Evolutionary conservation across 495 filamentous ascomycete genomes (phyloP).

Genomic region (Penicillium argentinense): DNA sequence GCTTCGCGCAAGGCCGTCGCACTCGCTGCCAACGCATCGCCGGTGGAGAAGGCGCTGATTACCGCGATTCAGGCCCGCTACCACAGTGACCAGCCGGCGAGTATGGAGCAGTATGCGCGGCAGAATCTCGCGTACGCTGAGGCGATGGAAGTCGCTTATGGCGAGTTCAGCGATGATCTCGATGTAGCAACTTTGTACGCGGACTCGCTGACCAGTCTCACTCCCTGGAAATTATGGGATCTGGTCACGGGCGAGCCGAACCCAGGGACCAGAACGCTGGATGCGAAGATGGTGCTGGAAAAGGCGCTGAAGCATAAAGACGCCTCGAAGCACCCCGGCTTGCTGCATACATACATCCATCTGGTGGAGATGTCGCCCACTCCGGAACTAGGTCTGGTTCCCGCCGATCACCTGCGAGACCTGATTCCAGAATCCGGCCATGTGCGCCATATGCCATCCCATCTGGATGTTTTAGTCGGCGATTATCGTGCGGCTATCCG

Average conservation of each 20-base stretch:
- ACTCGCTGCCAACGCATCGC: conserved; percentile 23
- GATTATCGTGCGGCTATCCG: conserved; percentile 59
- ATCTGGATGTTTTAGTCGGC: conserved; percentile 63
- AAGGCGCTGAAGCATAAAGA: conserved; percentile 36
- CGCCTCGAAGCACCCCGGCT: conserved; percentile 51
- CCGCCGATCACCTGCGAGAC: conserved; percentile 57
- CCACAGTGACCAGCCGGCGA: conserved; percentile 35
- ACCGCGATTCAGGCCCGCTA: conserved; percentile 55
- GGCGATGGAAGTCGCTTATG: conserved; percentile 58
- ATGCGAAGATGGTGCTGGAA: conserved; percentile 59
- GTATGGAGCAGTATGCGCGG: conserved; percentile 37
- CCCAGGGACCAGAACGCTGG: conserved; percentile 52
- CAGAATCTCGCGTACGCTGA: conserved; percentile 57
- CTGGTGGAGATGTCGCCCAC: conserved; percentile 66
- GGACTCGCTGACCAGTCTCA: conserved; percentile 64
- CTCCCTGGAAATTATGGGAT: conserved; percentile 66
- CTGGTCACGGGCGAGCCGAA: conserved; percentile 56
- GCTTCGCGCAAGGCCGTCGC: conserved; percentile 41
- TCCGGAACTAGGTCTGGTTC: conserved; percentile 53
- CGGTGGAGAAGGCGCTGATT: conserved; percentile 56
- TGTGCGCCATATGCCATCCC: conserved; percentile 65
- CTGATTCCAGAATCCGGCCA: conserved; percentile 65
- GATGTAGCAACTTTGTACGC: conserved; percentile 60
- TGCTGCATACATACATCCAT: conserved; percentile 68
- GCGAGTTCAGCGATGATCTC: conserved; percentile 49